phyloP scores from a whole-genome alignment of 2,329 filamentous ascomycete species.

The Curvularia sp. region DNA sequence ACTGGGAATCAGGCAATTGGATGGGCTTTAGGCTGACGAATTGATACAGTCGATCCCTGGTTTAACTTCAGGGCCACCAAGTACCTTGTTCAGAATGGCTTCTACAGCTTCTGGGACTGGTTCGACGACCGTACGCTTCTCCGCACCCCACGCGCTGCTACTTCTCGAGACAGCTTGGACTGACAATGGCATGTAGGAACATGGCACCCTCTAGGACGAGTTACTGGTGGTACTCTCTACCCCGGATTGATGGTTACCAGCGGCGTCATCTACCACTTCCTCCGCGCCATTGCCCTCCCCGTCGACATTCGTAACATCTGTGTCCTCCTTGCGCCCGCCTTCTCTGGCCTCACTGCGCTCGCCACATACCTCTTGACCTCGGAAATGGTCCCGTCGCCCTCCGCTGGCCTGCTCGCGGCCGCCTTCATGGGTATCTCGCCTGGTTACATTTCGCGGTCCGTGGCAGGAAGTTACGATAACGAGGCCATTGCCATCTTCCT shows the following conservation, averaged over 20 bases:
- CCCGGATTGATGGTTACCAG: constrained; percentile 99
- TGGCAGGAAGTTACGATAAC: constrained; percentile 98
- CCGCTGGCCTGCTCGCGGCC: constrained; percentile 91
- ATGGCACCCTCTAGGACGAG: constrained; percentile 98
- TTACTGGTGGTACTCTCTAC: constrained; percentile 98
- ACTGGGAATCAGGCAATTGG: not conserved
- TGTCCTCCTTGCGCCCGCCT: constrained; percentile 91
- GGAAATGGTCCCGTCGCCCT: constrained; percentile 95
- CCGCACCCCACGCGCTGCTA: constrained; percentile 19
- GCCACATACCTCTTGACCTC: constrained; percentile 94
- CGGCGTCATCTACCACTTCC: constrained; percentile 92
- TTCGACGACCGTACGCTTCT: constrained; percentile 85
- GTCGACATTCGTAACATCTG: constrained; percentile 99
- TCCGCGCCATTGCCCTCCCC: constrained; percentile 85
- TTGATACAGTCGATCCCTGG: constrained; percentile 87
- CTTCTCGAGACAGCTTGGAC: constrained; percentile 18
- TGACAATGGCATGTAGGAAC: constrained; percentile 64
- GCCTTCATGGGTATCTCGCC: constrained; percentile 97
- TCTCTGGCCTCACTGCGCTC: constrained; percentile 91
- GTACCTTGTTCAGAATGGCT: constrained; percentile 94
- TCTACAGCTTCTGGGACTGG: constrained; percentile 99
- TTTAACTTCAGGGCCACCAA: constrained; percentile 99
- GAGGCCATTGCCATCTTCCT: constrained; percentile 99
- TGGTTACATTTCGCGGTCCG: constrained; percentile 96
- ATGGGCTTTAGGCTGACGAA: constrained; percentile 35